Evolutionary conservation across 2,329 filamentous ascomycete genomes (phyloP), one percentile per base, ranked within the genome.

Genomic region (Claviceps monticola): DNA sequence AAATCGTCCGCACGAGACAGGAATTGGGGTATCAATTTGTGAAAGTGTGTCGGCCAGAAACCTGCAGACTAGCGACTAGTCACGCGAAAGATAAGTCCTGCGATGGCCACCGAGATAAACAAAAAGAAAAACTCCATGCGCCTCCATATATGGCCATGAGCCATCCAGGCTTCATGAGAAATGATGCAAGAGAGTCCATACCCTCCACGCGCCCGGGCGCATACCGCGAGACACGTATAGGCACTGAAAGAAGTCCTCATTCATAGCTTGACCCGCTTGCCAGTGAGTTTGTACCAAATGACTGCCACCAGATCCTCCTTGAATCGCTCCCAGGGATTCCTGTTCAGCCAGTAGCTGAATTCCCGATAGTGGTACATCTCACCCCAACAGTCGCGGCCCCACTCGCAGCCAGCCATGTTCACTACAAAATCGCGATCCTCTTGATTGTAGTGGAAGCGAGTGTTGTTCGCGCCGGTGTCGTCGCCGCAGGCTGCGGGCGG

Each of bases 331-430:
- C 88, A 96, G 51, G 71, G 75, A 49, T 80, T 86, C 49, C 88
- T 80, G 72, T 96, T 96, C 56, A 96, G 77, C 68, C 82, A 83
- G 66, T 95, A 91, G 72, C 88, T 95, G 62, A 95, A 77, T 66
- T 95, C 83, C 50, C 90, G 86, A 71, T 89, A 98, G 66, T 86
- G 84, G 71, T 95, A 95, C 82, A 98, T 96, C 70, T 98, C 93
- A 39, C 84, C 84, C 91, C 91, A 97, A 67, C 93, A 98, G 70
- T 98, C 91, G 48, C 93, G 81, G 4, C 91, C 91, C 85, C 88
- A 97, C 67, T 95, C 86, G 66, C 93, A 98, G 4, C 93, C 93
- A 5, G 93, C 93, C 91, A 98, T 97, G 68, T 96, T 98, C 61
- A 98, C 91, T 46, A 97, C 60, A 62, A 98, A 96, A 66, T 98